Conservation (phyloP, 75 land plant genomes). For the Ceratopteris richardii region DNA sequence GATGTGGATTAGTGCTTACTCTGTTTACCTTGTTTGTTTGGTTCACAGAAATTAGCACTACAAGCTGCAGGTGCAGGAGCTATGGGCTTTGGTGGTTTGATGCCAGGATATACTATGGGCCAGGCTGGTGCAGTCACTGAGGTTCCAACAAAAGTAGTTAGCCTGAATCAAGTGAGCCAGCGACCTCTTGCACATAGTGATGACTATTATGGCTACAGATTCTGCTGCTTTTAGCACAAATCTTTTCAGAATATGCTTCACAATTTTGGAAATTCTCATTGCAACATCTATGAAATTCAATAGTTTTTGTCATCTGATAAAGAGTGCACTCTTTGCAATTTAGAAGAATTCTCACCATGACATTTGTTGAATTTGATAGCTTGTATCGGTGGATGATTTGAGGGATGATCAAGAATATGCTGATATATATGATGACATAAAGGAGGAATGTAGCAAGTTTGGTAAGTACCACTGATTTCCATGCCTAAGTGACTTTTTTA, state of each 20-base stretch:
- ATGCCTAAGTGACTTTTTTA: background rate
- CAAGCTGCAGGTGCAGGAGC: constrained; percentile 18
- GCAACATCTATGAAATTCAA: no score
- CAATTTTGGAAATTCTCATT: no score
- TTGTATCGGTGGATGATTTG: constrained; percentile 42
- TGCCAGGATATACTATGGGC: constrained; percentile 28
- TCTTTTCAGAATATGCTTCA: no score
- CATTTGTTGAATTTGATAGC: background rate
- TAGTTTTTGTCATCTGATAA: no score
- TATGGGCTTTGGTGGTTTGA: constrained; percentile 7
- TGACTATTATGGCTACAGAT: no score
- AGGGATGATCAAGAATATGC: constrained; percentile 59
- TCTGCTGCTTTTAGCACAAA: background rate
- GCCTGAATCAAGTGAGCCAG: constrained; percentile 52
- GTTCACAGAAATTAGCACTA: constrained; percentile 30
- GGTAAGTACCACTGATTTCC: constrained; percentile 13
- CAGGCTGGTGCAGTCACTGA: constrained; percentile 9
- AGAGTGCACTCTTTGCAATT: no score
- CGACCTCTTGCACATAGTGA: no score
- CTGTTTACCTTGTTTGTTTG: no score
- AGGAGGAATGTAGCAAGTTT: constrained; percentile 41
- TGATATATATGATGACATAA: constrained; percentile 66
- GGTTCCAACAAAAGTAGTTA: constrained; percentile 59
- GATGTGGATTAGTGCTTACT: background rate
- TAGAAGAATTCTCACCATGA: no score